Percentiles rank a stretch among this genome's conserved stretches.
phyloP scores from a whole-genome alignment of 768 basidiomycete species.

The Pilatotrama ljubarskyi region DNA sequence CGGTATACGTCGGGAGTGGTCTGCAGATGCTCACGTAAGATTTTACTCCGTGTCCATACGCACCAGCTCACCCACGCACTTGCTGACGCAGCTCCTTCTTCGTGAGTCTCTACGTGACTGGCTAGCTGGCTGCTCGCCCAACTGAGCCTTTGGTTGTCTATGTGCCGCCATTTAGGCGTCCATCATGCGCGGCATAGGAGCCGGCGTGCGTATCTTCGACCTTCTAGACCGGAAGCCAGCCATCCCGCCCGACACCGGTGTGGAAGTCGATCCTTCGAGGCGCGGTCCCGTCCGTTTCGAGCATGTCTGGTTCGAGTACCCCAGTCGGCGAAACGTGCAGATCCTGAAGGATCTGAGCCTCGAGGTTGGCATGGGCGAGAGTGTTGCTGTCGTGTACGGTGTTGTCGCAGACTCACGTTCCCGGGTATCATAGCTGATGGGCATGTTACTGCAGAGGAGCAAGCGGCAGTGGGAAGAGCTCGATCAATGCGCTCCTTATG shows the following conservation, averaged over 20 bases:
- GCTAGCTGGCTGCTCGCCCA: not conserved
- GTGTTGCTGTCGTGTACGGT: conserved; percentile 88
- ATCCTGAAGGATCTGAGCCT: conserved; percentile 84
- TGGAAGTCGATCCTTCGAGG: conserved; percentile 51
- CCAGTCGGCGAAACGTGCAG: conserved; percentile 75
- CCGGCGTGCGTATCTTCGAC: conserved; percentile 91
- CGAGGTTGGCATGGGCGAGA: conserved; percentile 79
- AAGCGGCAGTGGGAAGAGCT: conserved; percentile 94
- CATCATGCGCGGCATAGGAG: conserved; percentile 96
- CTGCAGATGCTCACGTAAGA: conserved; percentile 76
- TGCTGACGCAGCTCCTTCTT: conserved; percentile 36
- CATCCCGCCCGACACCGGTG: conserved; percentile 66
- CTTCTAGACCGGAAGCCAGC: conserved; percentile 79
- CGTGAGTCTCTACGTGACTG: conserved; percentile 29
- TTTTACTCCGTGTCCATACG: not conserved
- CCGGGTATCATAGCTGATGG: no score
- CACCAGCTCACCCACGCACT: not conserved
- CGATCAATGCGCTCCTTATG: conserved; percentile 81
- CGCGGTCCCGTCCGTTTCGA: conserved; percentile 81
- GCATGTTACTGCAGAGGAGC: conserved; percentile 57
- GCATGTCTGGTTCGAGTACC: conserved; percentile 86
- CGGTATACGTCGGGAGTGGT: conserved; percentile 83
- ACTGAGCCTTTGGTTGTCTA: not conserved
- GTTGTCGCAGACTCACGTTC: no score
- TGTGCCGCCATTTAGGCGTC: conserved; percentile 55